Evolutionary conservation across 2,329 filamentous ascomycete genomes (phyloP), one percentile per base, ranked within the genome.

Genomic region (Metarhizium humberi): DNA sequence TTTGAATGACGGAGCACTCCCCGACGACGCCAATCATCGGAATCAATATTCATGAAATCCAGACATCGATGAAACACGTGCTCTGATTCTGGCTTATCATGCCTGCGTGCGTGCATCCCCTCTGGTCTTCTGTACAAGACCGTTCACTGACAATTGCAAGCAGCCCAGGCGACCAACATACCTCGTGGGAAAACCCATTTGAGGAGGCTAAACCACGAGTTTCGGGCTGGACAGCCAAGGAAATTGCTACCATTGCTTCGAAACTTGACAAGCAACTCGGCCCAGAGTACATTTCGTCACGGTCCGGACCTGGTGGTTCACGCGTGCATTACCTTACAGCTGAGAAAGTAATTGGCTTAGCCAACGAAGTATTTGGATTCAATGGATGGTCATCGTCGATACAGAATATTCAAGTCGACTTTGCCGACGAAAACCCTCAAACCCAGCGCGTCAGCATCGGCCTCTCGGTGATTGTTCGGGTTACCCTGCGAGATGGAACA

Each of bases 311-410:
- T 13, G 87, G 86, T 10, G 92, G 92, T 51, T 82, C 86, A 60
- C 92, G 88, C 67, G 88, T 99, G 18, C 90, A 95, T 69, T 99
- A 99, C 71, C 79, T 99, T 52, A 85, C 91, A n/a, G 92, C 91
- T 1, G 92, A 97, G 67, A 99, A 99, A 74, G 92, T 88, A 67
- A 99, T 99, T 69, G 88, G 89, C 56, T 85, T 96, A 53, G 92
- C 92, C 54, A 96, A 96, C 65, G 90, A 96, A 69, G 86, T 96
- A 1, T 96, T 96, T 73, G 92, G 92, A 10, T 96, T 96, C 76
- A 96, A 96, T 72, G 92, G 92, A 64, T 99, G 94, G 94, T 96
- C 90, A 10, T 95, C 90, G 55, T 87, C 88, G n/a, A 94, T 99
- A 57, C 89, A 92, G 67, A 91, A 95, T 67, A 88, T 96, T 42